These are phyloP conservation scores for Neolentinus lepideus DNA, from an alignment of 1,284 basidiomycete genomes.

Conservation along the genomic window DNA sequence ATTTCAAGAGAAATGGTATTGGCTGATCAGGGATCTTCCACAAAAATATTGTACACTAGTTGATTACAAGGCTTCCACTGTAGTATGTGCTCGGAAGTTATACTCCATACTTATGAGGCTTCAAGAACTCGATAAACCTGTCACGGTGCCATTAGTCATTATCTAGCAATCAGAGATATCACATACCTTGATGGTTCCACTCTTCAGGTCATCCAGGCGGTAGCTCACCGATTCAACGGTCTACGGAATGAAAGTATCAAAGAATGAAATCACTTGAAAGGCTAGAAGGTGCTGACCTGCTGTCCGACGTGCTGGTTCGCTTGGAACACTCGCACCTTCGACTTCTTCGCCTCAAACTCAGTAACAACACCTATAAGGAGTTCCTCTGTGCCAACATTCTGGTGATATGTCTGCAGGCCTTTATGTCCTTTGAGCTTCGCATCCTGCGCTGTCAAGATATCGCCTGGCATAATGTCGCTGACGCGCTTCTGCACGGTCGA, in stretches of 20 bases:
- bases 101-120: conserved; percentile 17
- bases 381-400: conserved; percentile 50
- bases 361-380: conserved; percentile 69
- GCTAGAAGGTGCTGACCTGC: conserved; percentile 38
- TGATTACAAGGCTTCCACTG: not conserved
- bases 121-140: conserved; percentile 50
- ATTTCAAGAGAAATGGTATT: not conserved
- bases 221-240: conserved; percentile 79
- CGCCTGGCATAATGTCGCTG: conserved; percentile 82
- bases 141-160: not conserved
- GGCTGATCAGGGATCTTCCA: not conserved
- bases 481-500: conserved; percentile 59
- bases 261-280: conserved; percentile 11
- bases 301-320: conserved; percentile 75
- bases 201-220: conserved; percentile 84
- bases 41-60: no score
- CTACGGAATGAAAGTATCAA: conserved; percentile 25
- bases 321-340: conserved; percentile 77
- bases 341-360: conserved; percentile 83
- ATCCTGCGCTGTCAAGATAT: conserved; percentile 70
- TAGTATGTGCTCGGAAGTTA: not conserved
- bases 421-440: conserved; percentile 88
- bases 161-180: not conserved
- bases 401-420: conserved; percentile 66
- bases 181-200: conserved; percentile 68